Percentiles rank a stretch among this genome's conserved stretches.
Evolutionary conservation across 352 stramenopile species (phyloP).

Genomic region (Phytophthora ohioensis): DNA sequence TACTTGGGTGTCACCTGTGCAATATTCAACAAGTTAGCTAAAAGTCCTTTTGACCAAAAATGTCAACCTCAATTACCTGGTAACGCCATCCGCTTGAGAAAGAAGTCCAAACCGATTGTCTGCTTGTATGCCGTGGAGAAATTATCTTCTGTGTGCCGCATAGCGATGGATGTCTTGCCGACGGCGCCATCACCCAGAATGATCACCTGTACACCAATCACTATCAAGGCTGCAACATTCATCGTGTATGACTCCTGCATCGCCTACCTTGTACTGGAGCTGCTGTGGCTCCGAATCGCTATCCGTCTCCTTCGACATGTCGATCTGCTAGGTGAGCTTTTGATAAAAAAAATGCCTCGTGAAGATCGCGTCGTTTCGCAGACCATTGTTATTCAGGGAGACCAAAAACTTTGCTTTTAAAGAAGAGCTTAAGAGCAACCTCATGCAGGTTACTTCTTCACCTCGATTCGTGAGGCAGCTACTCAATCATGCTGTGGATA

Average conservation of each 20-base stretch:
- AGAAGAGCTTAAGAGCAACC: no score
- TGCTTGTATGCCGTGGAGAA: slow-evolving; percentile 96
- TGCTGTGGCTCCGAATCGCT: slow-evolving; percentile 84
- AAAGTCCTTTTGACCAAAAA: not conserved
- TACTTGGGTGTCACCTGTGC: slow-evolving; percentile 87
- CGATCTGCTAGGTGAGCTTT: not conserved
- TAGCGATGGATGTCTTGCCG: slow-evolving; percentile 96
- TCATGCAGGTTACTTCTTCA: no score
- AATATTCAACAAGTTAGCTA: not conserved
- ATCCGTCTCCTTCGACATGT: slow-evolving; percentile 88
- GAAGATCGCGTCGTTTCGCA: slow-evolving; percentile 39
- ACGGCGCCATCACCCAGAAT: slow-evolving; percentile 94
- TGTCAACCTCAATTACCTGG: slow-evolving; percentile 53
- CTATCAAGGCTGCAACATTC: not conserved
- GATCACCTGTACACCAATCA: slow-evolving; percentile 79
- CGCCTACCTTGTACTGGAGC: slow-evolving; percentile 86
- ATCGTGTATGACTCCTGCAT: not conserved
- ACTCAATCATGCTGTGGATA: no score
- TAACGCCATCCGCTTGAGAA: slow-evolving; percentile 93
- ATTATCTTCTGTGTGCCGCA: slow-evolving; percentile 91
- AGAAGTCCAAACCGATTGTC: slow-evolving; percentile 96
- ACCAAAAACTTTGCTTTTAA: no score
- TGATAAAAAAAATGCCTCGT: slow-evolving; percentile 3
- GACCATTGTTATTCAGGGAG: no score
- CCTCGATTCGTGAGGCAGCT: no score